A percentile compares a stretch with the other conserved stretches of the same genome.
Evolutionary conservation across 768 basidiomycete genomes (phyloP).

Genomic region (Phlebiopsis gigantea): DNA sequence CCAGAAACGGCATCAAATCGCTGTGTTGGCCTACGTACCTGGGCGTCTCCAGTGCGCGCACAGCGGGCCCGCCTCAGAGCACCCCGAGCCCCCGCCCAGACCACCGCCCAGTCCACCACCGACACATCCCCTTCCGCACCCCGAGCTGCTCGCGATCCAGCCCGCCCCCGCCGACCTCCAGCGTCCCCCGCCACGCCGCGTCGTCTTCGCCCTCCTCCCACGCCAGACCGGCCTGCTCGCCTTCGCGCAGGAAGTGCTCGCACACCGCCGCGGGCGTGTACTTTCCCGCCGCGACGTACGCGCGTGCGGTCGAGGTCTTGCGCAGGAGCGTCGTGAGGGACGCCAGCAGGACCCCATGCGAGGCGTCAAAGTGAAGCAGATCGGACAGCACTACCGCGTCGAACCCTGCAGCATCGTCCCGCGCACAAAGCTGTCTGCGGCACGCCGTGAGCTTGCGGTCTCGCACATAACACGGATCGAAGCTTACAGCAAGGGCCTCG

Average conservation of each 20-base stretch:
- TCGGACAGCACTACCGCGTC: slow-evolving; percentile 67
- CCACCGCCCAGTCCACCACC: slow-evolving; percentile 62
- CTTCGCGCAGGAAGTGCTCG: slow-evolving; percentile 44
- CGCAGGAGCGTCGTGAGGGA: slow-evolving; percentile 48
- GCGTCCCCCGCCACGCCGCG: slow-evolving; percentile 41
- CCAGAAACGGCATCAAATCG: slow-evolving; percentile 1
- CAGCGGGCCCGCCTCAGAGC: background rate
- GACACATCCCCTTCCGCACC: slow-evolving; percentile 51
- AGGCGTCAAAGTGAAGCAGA: slow-evolving; percentile 61
- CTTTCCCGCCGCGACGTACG: slow-evolving; percentile 59
- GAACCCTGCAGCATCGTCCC: slow-evolving; percentile 27
- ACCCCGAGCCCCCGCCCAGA: background rate
- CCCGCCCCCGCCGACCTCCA: slow-evolving; percentile 35
- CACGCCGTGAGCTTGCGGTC: background rate
- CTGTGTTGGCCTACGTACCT: background rate
- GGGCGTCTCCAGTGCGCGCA: background rate
- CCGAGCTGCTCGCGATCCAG: slow-evolving; percentile 43
- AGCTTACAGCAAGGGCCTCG: slow-evolving; percentile 43
- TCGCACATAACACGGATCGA: background rate
- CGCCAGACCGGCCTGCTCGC: slow-evolving; percentile 32
- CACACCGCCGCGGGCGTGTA: slow-evolving; percentile 54
- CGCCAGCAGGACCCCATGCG: slow-evolving; percentile 49
- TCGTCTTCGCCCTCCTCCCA: too few species aligned
- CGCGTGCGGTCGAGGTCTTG: slow-evolving; percentile 33
- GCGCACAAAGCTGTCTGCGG: background rate